Base-by-base conservation (phyloP, 176 grass and related monocot genomes). In the Musa beccarii region DNA sequence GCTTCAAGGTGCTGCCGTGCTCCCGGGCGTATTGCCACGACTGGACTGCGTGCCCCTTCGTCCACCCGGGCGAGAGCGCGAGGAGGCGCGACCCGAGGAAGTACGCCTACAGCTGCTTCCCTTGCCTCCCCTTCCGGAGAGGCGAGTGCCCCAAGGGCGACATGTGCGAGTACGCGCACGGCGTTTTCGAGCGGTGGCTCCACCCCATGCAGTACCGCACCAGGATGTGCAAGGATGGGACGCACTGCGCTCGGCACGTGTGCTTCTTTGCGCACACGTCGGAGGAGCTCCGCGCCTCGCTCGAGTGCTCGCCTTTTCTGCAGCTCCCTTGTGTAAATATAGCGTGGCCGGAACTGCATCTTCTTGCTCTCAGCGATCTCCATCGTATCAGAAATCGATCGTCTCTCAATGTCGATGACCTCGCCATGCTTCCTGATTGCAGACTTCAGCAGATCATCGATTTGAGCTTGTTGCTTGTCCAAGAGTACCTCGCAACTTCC, bases 171-270 rank as follows among this genome's bases (percentile, higher is more conserved):
- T 78, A 68, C 15, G 76, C 76, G 2, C 76, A 78, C 62, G 76
- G 76, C 21, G 76, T 78, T 0, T 78, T 78, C 22, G 76, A 78
- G 76, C 52, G 76, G 22, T 78, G 76, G 76, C 76, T 78, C 76
- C 76, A 78, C 76, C 76, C 76, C 12, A 50, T 62, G 50, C 76
- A 78, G 62, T 78, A 78, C 61, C 76, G 76, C 56, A 78, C 76
- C 10, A 21, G 76, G 50, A 43, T 78, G 20, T 78, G 76, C 76
- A 78, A 78, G 76, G 76, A 78, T 53, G 76, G 59, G 14, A 53
- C 62, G 11, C 16, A 49, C 19, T 78, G 76, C 49, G 14, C 34
- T 11, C 76, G 76, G 21, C 49, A 63, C 6, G 62, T 78, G n/a
- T 78, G 76, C 49, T 78, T 78, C 62, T 78, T 78, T 19, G 76